phyloP scores from a whole-genome alignment of 2,329 filamentous ascomycete species.

The Metarhizium guizhouense region DNA sequence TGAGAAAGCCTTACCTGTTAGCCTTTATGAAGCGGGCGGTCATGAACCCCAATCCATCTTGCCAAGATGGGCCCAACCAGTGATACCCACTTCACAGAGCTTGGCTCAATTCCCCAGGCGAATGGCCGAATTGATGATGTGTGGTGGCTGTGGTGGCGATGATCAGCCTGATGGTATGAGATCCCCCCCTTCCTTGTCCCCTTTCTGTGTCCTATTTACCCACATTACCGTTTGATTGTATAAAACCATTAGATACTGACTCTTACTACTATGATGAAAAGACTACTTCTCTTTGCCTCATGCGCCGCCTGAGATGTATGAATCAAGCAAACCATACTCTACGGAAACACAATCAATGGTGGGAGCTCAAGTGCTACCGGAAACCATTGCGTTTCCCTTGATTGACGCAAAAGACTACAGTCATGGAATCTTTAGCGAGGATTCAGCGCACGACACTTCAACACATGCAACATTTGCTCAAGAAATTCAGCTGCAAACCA shows the following conservation, averaged over 20 bases:
- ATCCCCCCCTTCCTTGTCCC: neutral
- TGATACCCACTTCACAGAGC: slow-evolving; percentile 14
- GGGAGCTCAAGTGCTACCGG: neutral
- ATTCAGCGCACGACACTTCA: neutral
- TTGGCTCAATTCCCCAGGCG: slow-evolving; percentile 18
- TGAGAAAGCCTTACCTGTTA: neutral
- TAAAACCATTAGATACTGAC: neutral
- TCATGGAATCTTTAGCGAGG: neutral
- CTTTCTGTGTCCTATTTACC: neutral
- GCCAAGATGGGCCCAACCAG: slow-evolving; percentile 14
- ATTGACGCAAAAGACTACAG: neutral
- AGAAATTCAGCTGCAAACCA: slow-evolving; percentile 1
- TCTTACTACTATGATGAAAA: slow-evolving; percentile 8
- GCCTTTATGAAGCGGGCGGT: neutral
- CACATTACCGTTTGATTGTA: neutral
- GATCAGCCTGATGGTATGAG: slow-evolving; percentile 23
- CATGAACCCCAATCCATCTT: slow-evolving; percentile 12
- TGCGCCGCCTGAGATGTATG: slow-evolving; percentile 17
- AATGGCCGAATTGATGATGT: slow-evolving; percentile 21
- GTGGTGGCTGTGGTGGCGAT: slow-evolving; percentile 22
- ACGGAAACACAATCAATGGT: slow-evolving; percentile 2
- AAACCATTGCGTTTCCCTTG: neutral
- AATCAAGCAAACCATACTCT: slow-evolving; percentile 21
- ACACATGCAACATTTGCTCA: neutral
- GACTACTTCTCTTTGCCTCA: slow-evolving; percentile 25